phyloP scores from a whole-genome alignment of 192 early-diverging fungal genomes.

The Coemansia sp. region DNA sequence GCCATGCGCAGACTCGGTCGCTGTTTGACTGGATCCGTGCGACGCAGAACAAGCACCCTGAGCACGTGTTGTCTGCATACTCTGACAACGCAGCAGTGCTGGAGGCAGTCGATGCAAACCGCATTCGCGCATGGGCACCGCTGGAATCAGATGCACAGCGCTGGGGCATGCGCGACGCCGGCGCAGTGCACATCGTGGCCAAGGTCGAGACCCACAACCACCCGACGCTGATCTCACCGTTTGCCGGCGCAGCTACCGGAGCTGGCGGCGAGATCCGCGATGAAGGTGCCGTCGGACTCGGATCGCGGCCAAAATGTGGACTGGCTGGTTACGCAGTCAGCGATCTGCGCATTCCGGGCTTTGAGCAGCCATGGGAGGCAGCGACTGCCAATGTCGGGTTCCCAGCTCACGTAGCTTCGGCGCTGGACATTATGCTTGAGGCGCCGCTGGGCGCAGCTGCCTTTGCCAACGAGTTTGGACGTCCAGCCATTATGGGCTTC shows the following conservation, averaged over 20 bases:
- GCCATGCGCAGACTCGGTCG: conserved; percentile 70
- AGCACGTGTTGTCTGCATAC: conserved; percentile 92
- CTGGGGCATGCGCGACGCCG: conserved; percentile 38
- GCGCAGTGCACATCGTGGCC: conserved; percentile 79
- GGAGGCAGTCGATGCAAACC: conserved; percentile 40
- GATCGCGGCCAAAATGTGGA: conserved; percentile 94
- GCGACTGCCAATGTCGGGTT: conserved; percentile 66
- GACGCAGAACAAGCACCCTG: conserved; percentile 80
- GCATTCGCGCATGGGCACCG: conserved; percentile 49
- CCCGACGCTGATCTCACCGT: conserved; percentile 98
- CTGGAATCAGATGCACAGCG: not conserved
- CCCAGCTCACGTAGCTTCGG: conserved; percentile 86
- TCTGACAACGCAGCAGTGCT: conserved; percentile 98
- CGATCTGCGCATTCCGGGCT: conserved; percentile 89
- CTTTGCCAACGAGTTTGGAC: conserved; percentile 99
- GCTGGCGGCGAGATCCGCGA: conserved; percentile 99
- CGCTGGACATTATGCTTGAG: conserved; percentile 97
- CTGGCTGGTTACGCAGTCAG: conserved; percentile 94
- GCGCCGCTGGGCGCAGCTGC: conserved; percentile 97
- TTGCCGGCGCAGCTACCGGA: conserved; percentile 97
- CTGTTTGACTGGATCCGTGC: conserved; percentile 97
- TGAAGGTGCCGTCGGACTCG: conserved; percentile 96
- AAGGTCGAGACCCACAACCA: conserved; percentile 99
- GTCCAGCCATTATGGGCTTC: conserved; percentile 92
- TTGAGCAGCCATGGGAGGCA: conserved; percentile 91